Evolutionary conservation across 2,329 filamentous ascomycete species (phyloP).

Genomic region (Niveomyces coronatus): DNA sequence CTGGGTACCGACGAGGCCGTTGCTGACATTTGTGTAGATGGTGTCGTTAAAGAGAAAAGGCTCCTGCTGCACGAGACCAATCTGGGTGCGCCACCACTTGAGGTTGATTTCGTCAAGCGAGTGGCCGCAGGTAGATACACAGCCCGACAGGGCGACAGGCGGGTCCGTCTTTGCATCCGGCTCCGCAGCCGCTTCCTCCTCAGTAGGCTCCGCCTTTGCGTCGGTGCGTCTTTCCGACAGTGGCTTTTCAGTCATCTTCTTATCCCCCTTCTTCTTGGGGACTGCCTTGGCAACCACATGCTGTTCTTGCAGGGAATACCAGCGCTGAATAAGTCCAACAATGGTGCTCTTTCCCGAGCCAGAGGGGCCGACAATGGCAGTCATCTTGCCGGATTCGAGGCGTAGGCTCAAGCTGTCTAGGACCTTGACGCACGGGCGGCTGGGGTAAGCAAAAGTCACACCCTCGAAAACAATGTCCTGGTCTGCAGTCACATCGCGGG

Average conservation of each 20-base stretch:
- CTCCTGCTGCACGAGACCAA: slow-evolving; percentile 58
- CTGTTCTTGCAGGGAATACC: slow-evolving; percentile 54
- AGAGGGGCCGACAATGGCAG: slow-evolving; percentile 63
- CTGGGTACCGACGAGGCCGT: slow-evolving; percentile 43
- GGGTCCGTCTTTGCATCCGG: slow-evolving; percentile 28
- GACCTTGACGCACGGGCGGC: slow-evolving; percentile 51
- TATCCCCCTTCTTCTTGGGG: slow-evolving; percentile 26
- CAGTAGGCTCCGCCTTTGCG: slow-evolving; percentile 19
- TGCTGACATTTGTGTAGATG: slow-evolving; percentile 52
- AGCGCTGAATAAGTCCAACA: slow-evolving; percentile 59
- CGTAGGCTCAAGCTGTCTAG: slow-evolving; percentile 47
- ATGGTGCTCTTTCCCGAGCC: slow-evolving; percentile 68
- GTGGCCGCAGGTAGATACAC: slow-evolving; percentile 42
- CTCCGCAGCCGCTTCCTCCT: slow-evolving; percentile 18
- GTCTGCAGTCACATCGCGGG: slow-evolving; percentile 26
- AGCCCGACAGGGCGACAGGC: slow-evolving; percentile 32
- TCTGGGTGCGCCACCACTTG: slow-evolving; percentile 52
- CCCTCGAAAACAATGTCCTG: slow-evolving; percentile 41
- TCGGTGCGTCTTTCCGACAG: no score
- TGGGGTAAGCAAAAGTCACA: slow-evolving; percentile 66
- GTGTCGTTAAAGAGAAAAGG: slow-evolving; percentile 58
- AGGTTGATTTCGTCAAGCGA: slow-evolving; percentile 48
- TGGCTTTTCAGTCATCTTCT: no score
- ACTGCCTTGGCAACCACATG: slow-evolving; percentile 33
- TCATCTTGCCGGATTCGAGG: slow-evolving; percentile 55